Evolutionary conservation across 495 filamentous ascomycete genomes (phyloP), one percentile per base, ranked within the genome.

Genomic region (Cetradonia linearis): DNA sequence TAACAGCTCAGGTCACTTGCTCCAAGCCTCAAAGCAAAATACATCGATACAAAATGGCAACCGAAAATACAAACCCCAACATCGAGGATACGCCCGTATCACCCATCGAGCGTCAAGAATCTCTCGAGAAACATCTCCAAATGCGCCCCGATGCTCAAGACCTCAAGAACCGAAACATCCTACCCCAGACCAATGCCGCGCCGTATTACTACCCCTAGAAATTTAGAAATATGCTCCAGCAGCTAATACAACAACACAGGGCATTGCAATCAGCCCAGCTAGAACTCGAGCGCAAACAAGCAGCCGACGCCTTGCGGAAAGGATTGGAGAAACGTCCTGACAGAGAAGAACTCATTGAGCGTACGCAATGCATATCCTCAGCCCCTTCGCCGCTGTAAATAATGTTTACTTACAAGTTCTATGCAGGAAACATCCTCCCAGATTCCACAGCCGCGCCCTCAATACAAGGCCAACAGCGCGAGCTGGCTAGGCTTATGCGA

Each of bases 401-500:
- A 8, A 50, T 50, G 48, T 25, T 50, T 6, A 50, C 25, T 23
- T 18, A 9, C 23, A n/a, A 50, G 7, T 11, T 14, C 48, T 20
- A 25, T 7, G 33, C 55, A 86, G 88, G 81, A 62, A 91, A 95
- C 68, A 95, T 96, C 69, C 84, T 96, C 59, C 88, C 86, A 42
- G 83, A 81, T 62, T 84, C 86, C 9, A 81, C 65, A n/a, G 84
- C 81, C 44, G 88, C 89, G 0, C 89, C 90, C 0, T 78, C 83
- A 0, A 72, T 95, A 40, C 84, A 85, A 64, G 88, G 84, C 37
- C 78, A 89, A 59, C 88, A 90, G 73, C 83, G 78, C 58, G 86
- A 93, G 72, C 81, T 95, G 55, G 84, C 88, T 70, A 86, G 81
- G 66, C 83, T 90, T 67, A 94, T 95, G 90, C 82, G 86, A 23